Conservation (phyloP, 257 asterid species). For the Solanum paucissectum region DNA sequence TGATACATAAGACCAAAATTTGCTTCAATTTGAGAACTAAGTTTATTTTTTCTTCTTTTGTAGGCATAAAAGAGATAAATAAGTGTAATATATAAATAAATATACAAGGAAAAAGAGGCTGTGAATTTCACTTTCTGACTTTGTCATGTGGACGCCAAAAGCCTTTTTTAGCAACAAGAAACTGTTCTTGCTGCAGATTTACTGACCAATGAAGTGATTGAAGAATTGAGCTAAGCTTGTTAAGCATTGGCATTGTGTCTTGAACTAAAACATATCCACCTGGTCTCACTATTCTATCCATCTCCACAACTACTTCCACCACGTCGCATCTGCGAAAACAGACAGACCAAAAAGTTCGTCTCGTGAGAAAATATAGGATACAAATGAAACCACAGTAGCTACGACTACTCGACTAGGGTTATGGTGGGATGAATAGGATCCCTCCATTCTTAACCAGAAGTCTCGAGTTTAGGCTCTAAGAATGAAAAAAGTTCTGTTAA, state of each 20-base stretch:
- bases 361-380: neutral
- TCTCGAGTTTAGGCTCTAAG: neutral
- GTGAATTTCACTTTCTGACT: conserved; percentile 2
- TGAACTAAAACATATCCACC: conserved; percentile 56
- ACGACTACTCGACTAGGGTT: neutral
- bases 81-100: neutral
- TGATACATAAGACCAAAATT: neutral
- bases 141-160: conserved; percentile 45
- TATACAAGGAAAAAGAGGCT: neutral
- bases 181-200: conserved; percentile 43
- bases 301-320: conserved; percentile 49
- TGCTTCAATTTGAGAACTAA: neutral
- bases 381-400: neutral
- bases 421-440: neutral
- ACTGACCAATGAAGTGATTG: conserved; percentile 57
- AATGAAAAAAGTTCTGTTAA: neutral
- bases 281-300: conserved; percentile 64
- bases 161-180: conserved; percentile 53
- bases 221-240: conserved; percentile 29
- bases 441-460: neutral
- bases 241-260: conserved; percentile 31
- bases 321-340: conserved; percentile 38
- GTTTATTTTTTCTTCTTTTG: neutral
- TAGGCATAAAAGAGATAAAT: neutral
- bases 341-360: neutral